Evolutionary conservation across 305 asterid genomes (phyloP).

Genomic region (Withania somnifera): DNA sequence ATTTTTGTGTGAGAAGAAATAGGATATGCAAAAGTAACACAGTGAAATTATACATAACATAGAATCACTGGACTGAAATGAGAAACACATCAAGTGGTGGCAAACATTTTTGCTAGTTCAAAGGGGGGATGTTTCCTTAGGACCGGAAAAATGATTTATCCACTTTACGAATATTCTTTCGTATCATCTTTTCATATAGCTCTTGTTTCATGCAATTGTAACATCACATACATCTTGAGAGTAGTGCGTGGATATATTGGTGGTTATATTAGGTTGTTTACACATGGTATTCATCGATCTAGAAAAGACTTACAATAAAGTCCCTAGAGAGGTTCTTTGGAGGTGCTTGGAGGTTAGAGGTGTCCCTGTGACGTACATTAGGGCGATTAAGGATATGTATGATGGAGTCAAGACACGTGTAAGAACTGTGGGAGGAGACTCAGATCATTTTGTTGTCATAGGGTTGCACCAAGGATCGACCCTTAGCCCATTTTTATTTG

Average conservation of each 20-base stretch:
- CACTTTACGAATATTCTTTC: neutral
- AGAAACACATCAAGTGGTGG: neutral
- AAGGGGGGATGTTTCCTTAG: neutral
- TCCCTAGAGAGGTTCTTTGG: too few relatives aligned
- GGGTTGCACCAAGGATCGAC: too few relatives aligned
- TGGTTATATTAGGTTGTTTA: neutral
- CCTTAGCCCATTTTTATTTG: too few relatives aligned
- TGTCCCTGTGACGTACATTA: too few relatives aligned
- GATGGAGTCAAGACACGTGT: too few relatives aligned
- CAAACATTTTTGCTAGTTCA: neutral
- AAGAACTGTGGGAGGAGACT: too few relatives aligned
- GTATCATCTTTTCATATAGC: neutral
- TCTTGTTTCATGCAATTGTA: neutral
- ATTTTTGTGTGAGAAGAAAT: neutral
- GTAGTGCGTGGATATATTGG: neutral
- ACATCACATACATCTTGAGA: neutral
- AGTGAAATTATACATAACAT: neutral
- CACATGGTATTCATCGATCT: too few relatives aligned
- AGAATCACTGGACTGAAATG: neutral
- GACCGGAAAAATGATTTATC: neutral
- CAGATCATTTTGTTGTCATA: too few relatives aligned
- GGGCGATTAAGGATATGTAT: too few relatives aligned
- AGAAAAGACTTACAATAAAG: too few relatives aligned
- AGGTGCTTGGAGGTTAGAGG: too few relatives aligned
- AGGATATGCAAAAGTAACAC: neutral